A percentile compares a stretch with the other conserved stretches of the same genome.
phyloP scores from a whole-genome alignment of 1,139 yeast species.

The Yamadazyma diospyri region DNA sequence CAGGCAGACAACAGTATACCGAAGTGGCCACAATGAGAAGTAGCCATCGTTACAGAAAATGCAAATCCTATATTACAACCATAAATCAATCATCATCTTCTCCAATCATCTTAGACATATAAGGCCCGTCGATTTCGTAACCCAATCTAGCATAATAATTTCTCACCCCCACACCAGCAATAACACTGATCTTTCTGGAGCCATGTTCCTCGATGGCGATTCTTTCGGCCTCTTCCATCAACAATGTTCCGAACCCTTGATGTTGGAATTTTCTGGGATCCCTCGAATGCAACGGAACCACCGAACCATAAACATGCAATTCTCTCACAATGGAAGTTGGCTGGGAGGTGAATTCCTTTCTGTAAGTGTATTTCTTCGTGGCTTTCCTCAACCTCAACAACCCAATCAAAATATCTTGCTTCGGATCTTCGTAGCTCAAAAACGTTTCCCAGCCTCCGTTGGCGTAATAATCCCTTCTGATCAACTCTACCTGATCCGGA shows the following conservation, averaged over 20 bases:
- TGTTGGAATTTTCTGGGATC: slow-evolving; percentile 98
- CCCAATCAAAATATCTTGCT: slow-evolving; percentile 93
- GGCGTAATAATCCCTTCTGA: slow-evolving; percentile 94
- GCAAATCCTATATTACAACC: too few relatives aligned
- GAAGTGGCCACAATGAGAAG: too few relatives aligned
- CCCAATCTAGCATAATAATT: slow-evolving; percentile 92
- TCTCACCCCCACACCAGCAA: slow-evolving; percentile 97
- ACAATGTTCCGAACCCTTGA: slow-evolving; percentile 95
- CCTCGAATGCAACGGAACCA: slow-evolving; percentile 94
- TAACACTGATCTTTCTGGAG: slow-evolving; percentile 84
- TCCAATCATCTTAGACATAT: slow-evolving; percentile 65
- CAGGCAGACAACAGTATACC: too few relatives aligned
- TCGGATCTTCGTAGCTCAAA: slow-evolving; percentile 93
- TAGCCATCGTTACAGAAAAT: too few relatives aligned
- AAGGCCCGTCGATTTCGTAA: slow-evolving; percentile 91
- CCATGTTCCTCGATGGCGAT: slow-evolving; percentile 96
- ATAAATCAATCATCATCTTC: slow-evolving; percentile 3
- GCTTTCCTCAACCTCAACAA: slow-evolving; percentile 85
- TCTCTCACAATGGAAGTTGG: slow-evolving; percentile 93
- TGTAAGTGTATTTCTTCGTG: slow-evolving; percentile 80
- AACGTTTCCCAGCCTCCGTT: slow-evolving; percentile 99
- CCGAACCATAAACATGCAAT: slow-evolving; percentile 95
- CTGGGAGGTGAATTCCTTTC: slow-evolving; percentile 82
- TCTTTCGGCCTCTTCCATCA: slow-evolving; percentile 98
- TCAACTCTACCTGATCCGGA: slow-evolving; percentile 95